Evolutionary conservation across 2,329 filamentous ascomycete species (phyloP).

Genomic region (Tolypocladium endophyticum): DNA sequence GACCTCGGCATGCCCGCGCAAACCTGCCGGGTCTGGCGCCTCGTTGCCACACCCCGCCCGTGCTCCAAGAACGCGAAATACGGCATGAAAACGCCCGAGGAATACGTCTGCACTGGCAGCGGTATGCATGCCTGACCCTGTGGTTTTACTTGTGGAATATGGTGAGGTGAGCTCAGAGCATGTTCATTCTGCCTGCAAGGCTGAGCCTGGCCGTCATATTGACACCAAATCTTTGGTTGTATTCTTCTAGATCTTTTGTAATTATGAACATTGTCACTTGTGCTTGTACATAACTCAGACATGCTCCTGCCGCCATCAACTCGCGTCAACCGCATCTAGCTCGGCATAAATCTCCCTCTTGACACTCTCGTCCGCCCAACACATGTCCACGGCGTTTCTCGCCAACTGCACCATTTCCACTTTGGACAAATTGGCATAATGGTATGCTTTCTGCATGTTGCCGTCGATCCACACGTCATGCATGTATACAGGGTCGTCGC

Average conservation of each 20-base stretch:
- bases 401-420: slow-evolving; percentile 30
- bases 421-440: slow-evolving; percentile 27
- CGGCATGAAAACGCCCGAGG: slow-evolving; percentile 59
- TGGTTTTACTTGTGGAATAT: background rate
- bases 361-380: slow-evolving; percentile 29
- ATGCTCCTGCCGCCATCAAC: background rate
- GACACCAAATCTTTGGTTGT: no score
- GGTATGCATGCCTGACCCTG: slow-evolving; percentile 36
- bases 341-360: slow-evolving; percentile 20
- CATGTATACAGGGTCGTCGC: slow-evolving; percentile 60
- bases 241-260: background rate
- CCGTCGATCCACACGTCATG: slow-evolving; percentile 38
- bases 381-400: slow-evolving; percentile 32
- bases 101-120: slow-evolving; percentile 94
- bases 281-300: background rate
- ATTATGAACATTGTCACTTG: background rate
- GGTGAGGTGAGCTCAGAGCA: no score
- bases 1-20: background rate
- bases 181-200: no score
- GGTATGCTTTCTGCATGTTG: slow-evolving; percentile 32
- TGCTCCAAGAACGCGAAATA: background rate
- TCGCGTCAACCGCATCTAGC: slow-evolving; percentile 8
- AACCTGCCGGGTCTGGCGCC: background rate
- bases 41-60: background rate
- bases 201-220: no score